A percentile compares a stretch with the other conserved stretches of the same genome.
phyloP scores from a whole-genome alignment of 495 filamentous ascomycete species.

The Penicillium dipodomyicola region DNA sequence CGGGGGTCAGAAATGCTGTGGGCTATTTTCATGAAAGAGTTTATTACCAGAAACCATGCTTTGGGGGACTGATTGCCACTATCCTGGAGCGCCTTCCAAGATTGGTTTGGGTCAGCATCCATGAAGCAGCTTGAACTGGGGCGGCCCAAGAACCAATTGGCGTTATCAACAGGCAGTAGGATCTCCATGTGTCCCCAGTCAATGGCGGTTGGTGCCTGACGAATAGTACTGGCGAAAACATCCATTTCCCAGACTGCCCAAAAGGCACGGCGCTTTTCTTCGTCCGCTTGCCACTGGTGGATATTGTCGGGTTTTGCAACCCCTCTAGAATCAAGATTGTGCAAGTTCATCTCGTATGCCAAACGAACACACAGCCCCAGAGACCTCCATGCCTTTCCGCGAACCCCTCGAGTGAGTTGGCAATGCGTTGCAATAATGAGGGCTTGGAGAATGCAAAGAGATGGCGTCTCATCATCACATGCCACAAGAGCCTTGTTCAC shows the following conservation, averaged over 20 bases:
- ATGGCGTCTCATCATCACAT: not conserved
- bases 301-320: not conserved
- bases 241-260: constrained; percentile 1
- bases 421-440: not conserved
- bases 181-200: not conserved
- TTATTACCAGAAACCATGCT: constrained; percentile 39
- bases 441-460: not conserved
- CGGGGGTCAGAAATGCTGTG: constrained; percentile 6
- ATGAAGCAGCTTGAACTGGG: constrained; percentile 30
- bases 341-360: not conserved
- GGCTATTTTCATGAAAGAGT: constrained; percentile 16
- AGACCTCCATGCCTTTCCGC: not conserved
- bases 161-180: constrained; percentile 14
- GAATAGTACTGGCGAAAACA: not conserved
- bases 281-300: not conserved
- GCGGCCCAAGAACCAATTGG: constrained; percentile 28
- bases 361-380: not conserved
- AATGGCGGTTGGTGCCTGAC: not conserved
- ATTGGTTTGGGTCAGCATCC: constrained; percentile 18
- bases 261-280: not conserved
- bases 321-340: not conserved
- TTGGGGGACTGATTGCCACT: constrained; percentile 32
- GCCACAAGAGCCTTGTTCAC: not conserved
- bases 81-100: constrained; percentile 31
- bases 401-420: not conserved